These are phyloP conservation scores for Bonia amplexicaulis DNA, from an alignment of 176 grass and related monocot genomes.

Conservation along the genomic window DNA sequence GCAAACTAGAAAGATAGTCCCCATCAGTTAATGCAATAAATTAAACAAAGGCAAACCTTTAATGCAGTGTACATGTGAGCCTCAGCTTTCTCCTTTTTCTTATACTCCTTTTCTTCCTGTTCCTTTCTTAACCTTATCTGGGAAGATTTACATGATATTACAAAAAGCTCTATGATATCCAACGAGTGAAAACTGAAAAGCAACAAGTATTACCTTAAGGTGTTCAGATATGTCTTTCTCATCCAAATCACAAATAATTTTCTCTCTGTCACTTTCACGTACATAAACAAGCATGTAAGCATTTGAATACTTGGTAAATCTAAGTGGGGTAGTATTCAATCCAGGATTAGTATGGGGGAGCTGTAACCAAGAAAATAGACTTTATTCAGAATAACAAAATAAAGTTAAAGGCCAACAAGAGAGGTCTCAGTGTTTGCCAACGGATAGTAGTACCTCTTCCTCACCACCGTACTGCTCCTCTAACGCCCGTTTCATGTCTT, in stretches of 20 bases:
- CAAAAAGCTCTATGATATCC: not conserved
- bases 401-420: not conserved
- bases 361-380: slow-evolving; percentile 29
- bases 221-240: slow-evolving; percentile 62
- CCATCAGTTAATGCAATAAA: not conserved
- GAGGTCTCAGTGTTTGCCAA: not conserved
- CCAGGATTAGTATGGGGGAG: slow-evolving; percentile 66
- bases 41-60: slow-evolving; percentile 43
- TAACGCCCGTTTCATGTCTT: slow-evolving; percentile 47
- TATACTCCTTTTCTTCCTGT: slow-evolving; percentile 63
- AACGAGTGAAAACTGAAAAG: not conserved
- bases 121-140: slow-evolving; percentile 74
- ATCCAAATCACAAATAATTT: slow-evolving; percentile 62
- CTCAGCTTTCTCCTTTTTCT: slow-evolving; percentile 78
- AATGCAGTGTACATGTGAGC: slow-evolving; percentile 71
- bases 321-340: slow-evolving; percentile 52
- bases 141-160: slow-evolving; percentile 11
- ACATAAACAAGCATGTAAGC: slow-evolving; percentile 87
- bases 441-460: slow-evolving; percentile 51
- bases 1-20: not conserved
- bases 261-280: slow-evolving; percentile 72
- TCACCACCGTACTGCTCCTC: slow-evolving; percentile 82
- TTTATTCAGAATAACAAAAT: not conserved
- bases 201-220: slow-evolving; percentile 55
- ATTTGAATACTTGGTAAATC: slow-evolving; percentile 78